phyloP scores from a whole-genome alignment of 805 yeast genomes.

The Ogataea paradorogensis region DNA sequence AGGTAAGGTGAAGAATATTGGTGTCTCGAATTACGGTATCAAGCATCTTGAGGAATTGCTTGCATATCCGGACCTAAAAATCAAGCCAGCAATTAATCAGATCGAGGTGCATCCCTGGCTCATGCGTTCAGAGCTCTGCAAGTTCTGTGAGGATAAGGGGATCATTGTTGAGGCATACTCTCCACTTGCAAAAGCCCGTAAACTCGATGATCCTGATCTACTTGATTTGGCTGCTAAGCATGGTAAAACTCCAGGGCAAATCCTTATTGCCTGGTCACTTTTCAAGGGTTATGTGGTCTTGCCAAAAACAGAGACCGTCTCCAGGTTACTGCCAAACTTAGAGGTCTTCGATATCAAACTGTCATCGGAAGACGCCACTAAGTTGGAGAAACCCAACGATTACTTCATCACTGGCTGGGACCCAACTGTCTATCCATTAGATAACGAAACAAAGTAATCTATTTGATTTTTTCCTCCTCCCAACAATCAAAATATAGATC shows the following conservation, averaged over 20 bases:
- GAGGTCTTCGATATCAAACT: constrained; percentile 41
- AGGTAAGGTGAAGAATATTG: constrained; percentile 52
- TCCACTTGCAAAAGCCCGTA: constrained; percentile 58
- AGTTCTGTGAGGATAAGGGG: constrained; percentile 42
- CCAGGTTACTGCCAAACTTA: constrained; percentile 42
- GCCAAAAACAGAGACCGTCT: constrained; percentile 34
- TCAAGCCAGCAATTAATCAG: constrained; percentile 47
- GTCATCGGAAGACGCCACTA: constrained; percentile 35
- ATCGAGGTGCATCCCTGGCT: constrained; percentile 52
- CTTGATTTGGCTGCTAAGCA: constrained; percentile 46
- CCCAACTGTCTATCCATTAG: constrained; percentile 21
- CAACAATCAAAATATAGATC: constrained; percentile 74
- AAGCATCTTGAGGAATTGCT: constrained; percentile 55
- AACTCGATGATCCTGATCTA: constrained; percentile 43
- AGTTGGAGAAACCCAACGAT: constrained; percentile 27
- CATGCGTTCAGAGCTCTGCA: constrained; percentile 42
- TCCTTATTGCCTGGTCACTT: constrained; percentile 65
- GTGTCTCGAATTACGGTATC: constrained; percentile 63
- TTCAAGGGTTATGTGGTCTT: constrained; percentile 53
- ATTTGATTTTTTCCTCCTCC: constrained; percentile 17
- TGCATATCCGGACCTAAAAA: constrained; percentile 41
- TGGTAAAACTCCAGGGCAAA: constrained; percentile 51
- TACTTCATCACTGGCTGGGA: constrained; percentile 23
- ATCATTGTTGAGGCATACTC: constrained; percentile 60
- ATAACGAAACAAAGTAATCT: constrained; percentile 13